Base-by-base conservation (phyloP, 2,329 filamentous ascomycete species). In the Orbilia javanica region DNA sequence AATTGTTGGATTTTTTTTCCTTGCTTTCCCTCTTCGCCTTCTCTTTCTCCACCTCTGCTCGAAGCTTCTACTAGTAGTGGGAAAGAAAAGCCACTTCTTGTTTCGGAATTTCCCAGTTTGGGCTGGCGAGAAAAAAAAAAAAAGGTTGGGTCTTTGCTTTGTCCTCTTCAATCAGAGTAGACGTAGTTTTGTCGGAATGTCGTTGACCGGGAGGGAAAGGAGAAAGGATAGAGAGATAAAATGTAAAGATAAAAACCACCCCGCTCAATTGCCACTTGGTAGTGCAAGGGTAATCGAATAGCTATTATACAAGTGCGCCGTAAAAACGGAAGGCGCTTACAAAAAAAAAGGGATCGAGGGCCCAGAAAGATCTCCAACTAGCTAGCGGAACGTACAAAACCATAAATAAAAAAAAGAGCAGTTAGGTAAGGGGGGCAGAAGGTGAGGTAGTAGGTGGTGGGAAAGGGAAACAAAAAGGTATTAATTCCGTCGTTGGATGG, bases 281-380 rank as follows among this genome's bases (percentile, higher is more conserved):
- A 31, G 7, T 31, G 29, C 11, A 39, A 39, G 36, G 36, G 11
- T 15, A 39, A 5, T n/a, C n/a, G n/a, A n/a, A n/a, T n/a, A n/a
- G n/a, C n/a, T n/a, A n/a, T n/a, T n/a, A n/a, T n/a, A 27, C 4
- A 34, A 34, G 1, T 42, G 22, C 57, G 34, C 34, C 57, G 22
- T 52, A 15, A 60, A 60, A 29, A 48, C 25, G 50, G 31, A 53
- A 44, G 69, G 60, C 52, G 42, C 25, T 63, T 25, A 46, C 18
- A 22, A 7, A 31, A 36, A 39, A 62, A 57, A 8, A 25, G n/a
- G 13, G 36, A 36, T 39, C 13, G 11, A 39, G n/a, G 13, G 36
- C 8, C n/a, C 13, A 5, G n/a, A 27, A 29, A 50, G 25, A 63
- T 52, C 13, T 13, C 11, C 5, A 39, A 39, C 36, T 15, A 39